These are phyloP conservation scores for Zymoseptoria tritici DNA, from an alignment of 2,329 filamentous ascomycete species.

Conservation along the genomic window DNA sequence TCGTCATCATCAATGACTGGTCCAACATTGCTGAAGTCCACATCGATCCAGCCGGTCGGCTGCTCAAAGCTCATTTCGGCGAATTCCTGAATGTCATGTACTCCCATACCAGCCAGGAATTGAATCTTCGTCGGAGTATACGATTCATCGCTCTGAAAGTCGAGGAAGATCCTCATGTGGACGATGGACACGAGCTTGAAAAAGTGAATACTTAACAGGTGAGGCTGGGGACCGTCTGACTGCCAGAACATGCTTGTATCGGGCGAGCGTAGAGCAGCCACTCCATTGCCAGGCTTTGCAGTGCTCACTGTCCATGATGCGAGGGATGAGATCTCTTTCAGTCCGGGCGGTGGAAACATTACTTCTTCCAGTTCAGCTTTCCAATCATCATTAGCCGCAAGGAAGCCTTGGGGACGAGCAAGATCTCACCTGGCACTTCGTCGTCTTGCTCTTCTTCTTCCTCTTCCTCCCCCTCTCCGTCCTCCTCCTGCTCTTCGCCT, in stretches of 20 bases:
- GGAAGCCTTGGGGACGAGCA: neutral
- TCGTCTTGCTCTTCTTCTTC: conserved; percentile 24
- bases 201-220: conserved; percentile 77
- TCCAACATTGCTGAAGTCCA: conserved; percentile 60
- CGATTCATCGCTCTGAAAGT: conserved; percentile 87
- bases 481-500: conserved; percentile 20
- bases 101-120: conserved; percentile 81
- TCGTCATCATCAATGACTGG: conserved; percentile 31
- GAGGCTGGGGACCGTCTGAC: conserved; percentile 77
- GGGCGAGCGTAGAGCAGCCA: conserved; percentile 67
- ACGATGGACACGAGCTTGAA: conserved; percentile 74
- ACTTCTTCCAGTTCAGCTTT: conserved; percentile 35
- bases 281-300: conserved; percentile 71
- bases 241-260: conserved; percentile 73
- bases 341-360: conserved; percentile 35
- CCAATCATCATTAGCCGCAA: conserved; percentile 1
- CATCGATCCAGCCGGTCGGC: conserved; percentile 85
- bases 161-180: conserved; percentile 73
- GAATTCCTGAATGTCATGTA: conserved; percentile 87
- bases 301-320: conserved; percentile 77
- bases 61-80: conserved; percentile 68
- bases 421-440: conserved; percentile 8
- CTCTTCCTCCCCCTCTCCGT: conserved; percentile 24
- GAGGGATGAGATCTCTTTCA: conserved; percentile 79
- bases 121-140: conserved; percentile 93